Base-by-base conservation (phyloP, 2,329 filamentous ascomycete genomes). In the Aspergillus viridinutans region DNA sequence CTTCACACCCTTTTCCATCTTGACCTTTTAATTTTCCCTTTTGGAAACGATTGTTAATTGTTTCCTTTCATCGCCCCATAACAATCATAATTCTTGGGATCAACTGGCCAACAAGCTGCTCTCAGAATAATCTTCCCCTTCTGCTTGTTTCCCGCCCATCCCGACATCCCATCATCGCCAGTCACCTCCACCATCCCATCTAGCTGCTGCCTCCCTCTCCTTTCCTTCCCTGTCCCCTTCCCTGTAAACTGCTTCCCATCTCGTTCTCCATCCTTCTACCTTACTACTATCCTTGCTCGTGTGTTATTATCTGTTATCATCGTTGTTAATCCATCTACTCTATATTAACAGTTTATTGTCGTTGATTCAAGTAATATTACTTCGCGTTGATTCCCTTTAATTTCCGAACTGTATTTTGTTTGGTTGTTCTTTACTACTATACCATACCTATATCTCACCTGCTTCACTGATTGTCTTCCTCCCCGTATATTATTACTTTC, bases 161-260 rank as follows among this genome's bases (percentile, higher is more conserved):
- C 42, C 42, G 14, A 21, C 42, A 23, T 23, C 42, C 8, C 40
- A 49, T 32, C 50, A 56, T 53, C 50, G 51, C 49, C 47, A 54
- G n/a, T 43, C 47, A 43, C 51, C 47, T 47, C 38, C 54, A 28
- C 53, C 28, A 38, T 56, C 50, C 35, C 50, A 52, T 47, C 52
- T 49, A 23, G 10, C 20, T 47, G 52, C 49, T 28, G 53, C 52
- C 40, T 48, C 52, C 17, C 49, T 59, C 48, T 26, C 55, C 55
- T 52, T 51, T 48, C 54, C 55, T 52, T 51, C 45, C 54, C 57
- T 52, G 56, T 51, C 51, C 42, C 55, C 58, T 54, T 60, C 52
- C 57, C 60, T 62, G 60, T 62, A 59, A 56, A 58, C 57, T 61
- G 49, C 58, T 62, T 62, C 61, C 61, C 59, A 56, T 59, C 58